These are phyloP conservation scores for Cutaneotrichosporon spelunceum DNA, from an alignment of 1,284 basidiomycete species.

Conservation along the genomic window DNA sequence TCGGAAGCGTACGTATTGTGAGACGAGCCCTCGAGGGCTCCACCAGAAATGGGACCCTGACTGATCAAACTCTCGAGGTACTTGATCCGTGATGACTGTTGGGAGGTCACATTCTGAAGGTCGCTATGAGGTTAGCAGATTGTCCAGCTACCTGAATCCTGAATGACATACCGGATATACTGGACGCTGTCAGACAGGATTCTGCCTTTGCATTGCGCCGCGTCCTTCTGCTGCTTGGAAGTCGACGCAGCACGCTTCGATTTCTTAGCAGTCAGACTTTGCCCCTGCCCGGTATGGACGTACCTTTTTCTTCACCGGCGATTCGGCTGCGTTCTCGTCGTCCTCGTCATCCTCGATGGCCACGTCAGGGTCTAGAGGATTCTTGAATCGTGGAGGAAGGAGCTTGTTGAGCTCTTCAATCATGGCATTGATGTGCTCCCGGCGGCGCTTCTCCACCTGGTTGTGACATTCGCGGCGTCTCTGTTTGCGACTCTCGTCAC, in stretches of 20 bases:
- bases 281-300: not conserved
- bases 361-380: constrained; percentile 33
- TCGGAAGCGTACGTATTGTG: constrained; percentile 14
- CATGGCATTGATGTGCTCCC: constrained; percentile 50
- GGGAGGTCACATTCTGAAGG: constrained; percentile 33
- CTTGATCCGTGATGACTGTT: constrained; percentile 37
- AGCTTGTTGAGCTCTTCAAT: constrained; percentile 47
- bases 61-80: constrained; percentile 38
- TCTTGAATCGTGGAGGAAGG: constrained; percentile 32
- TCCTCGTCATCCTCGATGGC: constrained; percentile 40
- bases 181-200: constrained; percentile 43
- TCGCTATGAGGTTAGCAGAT: constrained; percentile 26
- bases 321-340: constrained; percentile 29
- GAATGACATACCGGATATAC: constrained; percentile 38
- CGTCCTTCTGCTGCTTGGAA: constrained; percentile 39
- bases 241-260: constrained; percentile 33
- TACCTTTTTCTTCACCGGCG: constrained; percentile 39
- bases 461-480: constrained; percentile 49
- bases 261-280: constrained; percentile 21
- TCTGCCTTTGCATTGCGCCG: constrained; percentile 44
- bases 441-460: constrained; percentile 47
- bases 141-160: not conserved
- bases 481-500: constrained; percentile 42
- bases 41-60: constrained; percentile 5
- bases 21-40: constrained; percentile 5